Evolutionary conservation across 1,284 basidiomycete genomes (phyloP).

Genomic region (Sporisorium reilianum): DNA sequence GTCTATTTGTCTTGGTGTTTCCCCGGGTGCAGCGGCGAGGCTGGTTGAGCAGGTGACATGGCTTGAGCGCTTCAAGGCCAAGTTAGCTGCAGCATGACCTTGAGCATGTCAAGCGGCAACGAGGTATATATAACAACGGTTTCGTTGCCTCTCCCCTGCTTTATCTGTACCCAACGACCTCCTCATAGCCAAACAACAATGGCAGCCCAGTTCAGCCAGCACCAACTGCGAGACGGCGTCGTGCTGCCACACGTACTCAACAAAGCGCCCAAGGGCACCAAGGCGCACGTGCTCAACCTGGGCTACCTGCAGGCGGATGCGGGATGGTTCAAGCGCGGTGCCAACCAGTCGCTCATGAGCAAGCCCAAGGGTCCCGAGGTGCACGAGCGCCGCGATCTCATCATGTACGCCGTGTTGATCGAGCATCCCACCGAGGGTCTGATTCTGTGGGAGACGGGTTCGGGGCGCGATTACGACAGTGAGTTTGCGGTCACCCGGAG

Average conservation of each 20-base stretch:
- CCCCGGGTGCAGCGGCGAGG: not conserved
- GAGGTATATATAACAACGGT: not conserved
- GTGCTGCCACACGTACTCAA: conserved; percentile 56
- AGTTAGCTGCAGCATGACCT: too few species aligned
- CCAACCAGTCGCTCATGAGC: conserved; percentile 49
- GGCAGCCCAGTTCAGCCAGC: conserved; percentile 39
- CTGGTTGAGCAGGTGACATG: not conserved
- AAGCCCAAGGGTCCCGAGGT: conserved; percentile 45
- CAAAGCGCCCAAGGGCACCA: conserved; percentile 59
- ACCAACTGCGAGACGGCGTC: conserved; percentile 52
- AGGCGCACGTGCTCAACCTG: conserved; percentile 59
- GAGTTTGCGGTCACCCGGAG: not conserved
- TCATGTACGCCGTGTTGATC: conserved; percentile 62
- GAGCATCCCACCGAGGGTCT: conserved; percentile 65
- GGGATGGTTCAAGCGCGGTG: conserved; percentile 64
- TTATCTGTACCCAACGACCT: not conserved
- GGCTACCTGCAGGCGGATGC: conserved; percentile 65
- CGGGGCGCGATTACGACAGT: conserved; percentile 52
- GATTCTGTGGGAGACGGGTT: conserved; percentile 66
- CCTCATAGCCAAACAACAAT: conserved; percentile 4
- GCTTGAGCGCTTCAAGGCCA: not conserved
- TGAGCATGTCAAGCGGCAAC: not conserved
- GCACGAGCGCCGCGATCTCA: conserved; percentile 51
- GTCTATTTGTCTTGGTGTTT: not conserved
- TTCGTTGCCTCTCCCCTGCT: not conserved